phyloP scores from a whole-genome alignment of 345 rosid species.

The Salix caprea region DNA sequence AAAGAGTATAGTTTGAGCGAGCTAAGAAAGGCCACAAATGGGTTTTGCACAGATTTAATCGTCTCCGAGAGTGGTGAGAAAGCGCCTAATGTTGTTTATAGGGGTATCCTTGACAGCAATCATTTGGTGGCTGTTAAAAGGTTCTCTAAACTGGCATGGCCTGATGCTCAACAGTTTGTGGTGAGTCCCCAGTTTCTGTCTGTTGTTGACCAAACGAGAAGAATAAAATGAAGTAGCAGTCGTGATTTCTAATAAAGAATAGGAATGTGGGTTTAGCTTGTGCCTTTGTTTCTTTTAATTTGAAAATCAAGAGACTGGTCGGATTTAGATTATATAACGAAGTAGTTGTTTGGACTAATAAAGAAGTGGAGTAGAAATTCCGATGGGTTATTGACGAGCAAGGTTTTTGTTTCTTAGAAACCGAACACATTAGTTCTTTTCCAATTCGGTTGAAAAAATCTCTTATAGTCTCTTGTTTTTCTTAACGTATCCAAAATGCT shows the following conservation, averaged over 20 bases:
- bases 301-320: too few relatives aligned
- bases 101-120: neutral
- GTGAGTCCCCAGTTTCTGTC: neutral
- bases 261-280: neutral
- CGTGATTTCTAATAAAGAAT: neutral
- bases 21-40: conserved; percentile 4
- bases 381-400: too few relatives aligned
- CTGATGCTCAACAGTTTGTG: conserved; percentile 8
- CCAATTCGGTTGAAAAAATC: too few relatives aligned
- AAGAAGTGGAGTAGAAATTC: too few relatives aligned
- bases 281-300: too few relatives aligned
- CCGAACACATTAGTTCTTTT: too few relatives aligned
- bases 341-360: too few relatives aligned
- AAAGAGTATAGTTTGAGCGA: neutral
- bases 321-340: neutral
- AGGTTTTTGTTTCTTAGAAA: too few relatives aligned
- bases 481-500: too few relatives aligned
- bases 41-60: conserved; percentile 1
- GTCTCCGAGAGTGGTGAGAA: conserved; percentile 13
- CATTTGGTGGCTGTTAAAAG: conserved; percentile 5
- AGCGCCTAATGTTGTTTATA: conserved; percentile 12
- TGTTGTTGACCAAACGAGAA: neutral
- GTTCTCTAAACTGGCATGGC: conserved; percentile 8
- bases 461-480: too few relatives aligned
- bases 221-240: neutral